Evolutionary conservation across 2,329 filamentous ascomycete genomes (phyloP).

Genomic region (Aspergillus sp.): DNA sequence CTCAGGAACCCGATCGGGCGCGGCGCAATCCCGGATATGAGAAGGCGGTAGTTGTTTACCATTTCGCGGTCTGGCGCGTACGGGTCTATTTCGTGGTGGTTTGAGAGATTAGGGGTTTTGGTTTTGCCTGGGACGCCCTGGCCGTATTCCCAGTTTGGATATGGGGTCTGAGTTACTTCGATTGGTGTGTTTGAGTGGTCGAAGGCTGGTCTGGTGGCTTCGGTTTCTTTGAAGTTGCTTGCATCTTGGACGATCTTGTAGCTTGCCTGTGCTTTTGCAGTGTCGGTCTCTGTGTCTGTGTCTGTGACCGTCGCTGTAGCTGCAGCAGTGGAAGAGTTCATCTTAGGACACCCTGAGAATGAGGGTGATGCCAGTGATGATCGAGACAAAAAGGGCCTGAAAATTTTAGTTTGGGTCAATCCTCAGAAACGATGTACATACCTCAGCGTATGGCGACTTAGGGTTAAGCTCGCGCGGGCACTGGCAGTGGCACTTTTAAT

Average conservation of each 20-base stretch:
- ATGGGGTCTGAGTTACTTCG: constrained; percentile 41
- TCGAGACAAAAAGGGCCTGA: background rate
- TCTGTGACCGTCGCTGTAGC: too few species aligned
- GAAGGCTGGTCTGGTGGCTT: constrained; percentile 45
- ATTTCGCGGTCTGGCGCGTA: constrained; percentile 67
- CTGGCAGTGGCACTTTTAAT: background rate
- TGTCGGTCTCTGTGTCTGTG: too few species aligned
- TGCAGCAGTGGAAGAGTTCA: background rate
- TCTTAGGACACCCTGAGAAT: background rate
- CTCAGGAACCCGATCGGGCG: constrained; percentile 71
- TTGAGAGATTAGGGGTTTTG: constrained; percentile 9
- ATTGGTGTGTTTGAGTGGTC: constrained; percentile 27
- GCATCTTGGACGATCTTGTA: constrained; percentile 16
- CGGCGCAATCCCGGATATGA: constrained; percentile 82
- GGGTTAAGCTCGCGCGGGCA: too few species aligned
- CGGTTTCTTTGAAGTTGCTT: constrained; percentile 37
- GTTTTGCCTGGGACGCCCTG: constrained; percentile 42
- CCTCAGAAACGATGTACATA: too few species aligned
- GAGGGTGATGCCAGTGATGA: too few species aligned
- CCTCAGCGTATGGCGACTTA: too few species aligned
- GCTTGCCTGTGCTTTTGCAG: background rate
- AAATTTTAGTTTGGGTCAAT: background rate
- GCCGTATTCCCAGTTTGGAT: constrained; percentile 43
- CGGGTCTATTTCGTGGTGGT: constrained; percentile 77
- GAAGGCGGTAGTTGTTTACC: constrained; percentile 82